These are phyloP conservation scores for Alternaria solani DNA, from an alignment of 2,329 filamentous ascomycete genomes.

Conservation along the genomic window DNA sequence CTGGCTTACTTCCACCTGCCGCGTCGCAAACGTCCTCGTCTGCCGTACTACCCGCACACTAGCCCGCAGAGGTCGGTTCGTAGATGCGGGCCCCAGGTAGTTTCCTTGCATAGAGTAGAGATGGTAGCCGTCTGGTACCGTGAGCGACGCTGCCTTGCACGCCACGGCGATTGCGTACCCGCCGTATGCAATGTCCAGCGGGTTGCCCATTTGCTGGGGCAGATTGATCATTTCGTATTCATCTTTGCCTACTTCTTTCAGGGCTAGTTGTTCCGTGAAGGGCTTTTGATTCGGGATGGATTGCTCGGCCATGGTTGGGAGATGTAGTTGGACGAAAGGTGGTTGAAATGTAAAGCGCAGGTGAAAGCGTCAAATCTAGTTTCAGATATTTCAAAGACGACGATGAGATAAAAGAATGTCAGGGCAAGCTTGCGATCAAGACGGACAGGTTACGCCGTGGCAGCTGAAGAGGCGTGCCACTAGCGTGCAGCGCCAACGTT, in stretches of 20 bases:
- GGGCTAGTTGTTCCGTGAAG: constrained; percentile 26
- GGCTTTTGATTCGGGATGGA: neutral
- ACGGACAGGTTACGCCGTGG: neutral
- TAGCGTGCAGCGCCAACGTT: neutral
- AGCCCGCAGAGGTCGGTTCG: constrained; percentile 50
- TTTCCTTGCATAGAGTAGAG: constrained; percentile 59
- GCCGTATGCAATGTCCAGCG: constrained; percentile 54
- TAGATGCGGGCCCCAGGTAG: constrained; percentile 58
- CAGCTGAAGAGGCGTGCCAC: neutral
- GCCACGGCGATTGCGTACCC: constrained; percentile 56
- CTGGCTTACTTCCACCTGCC: constrained; percentile 58
- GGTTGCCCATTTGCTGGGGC: constrained; percentile 52
- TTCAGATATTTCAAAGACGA: neutral
- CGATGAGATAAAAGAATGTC: neutral
- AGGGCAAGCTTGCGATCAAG: neutral
- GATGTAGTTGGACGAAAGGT: neutral
- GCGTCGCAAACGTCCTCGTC: constrained; percentile 60
- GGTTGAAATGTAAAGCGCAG: neutral
- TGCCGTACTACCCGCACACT: constrained; percentile 52
- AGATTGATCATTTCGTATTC: constrained; percentile 27
- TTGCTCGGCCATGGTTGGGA: neutral
- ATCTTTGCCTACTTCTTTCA: constrained; percentile 20
- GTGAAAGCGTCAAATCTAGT: neutral
- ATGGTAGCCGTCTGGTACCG: constrained; percentile 49
- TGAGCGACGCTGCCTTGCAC: constrained; percentile 53